phyloP scores from a whole-genome alignment of 2,329 filamentous ascomycete genomes.

The Hawksworthiomyces lignivorus region DNA sequence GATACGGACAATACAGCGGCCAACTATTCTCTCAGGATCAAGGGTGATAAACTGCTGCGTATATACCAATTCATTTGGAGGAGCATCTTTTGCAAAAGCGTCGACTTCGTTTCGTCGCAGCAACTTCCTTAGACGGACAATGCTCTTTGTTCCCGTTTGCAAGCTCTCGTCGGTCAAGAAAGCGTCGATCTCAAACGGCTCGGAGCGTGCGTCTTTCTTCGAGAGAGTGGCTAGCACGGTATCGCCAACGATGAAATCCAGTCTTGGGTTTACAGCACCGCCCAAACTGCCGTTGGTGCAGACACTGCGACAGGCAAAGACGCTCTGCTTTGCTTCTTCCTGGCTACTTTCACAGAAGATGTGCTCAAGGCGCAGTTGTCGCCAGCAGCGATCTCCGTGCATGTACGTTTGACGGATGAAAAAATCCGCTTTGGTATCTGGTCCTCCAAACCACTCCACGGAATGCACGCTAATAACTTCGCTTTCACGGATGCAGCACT shows the following conservation, averaged over 20 bases:
- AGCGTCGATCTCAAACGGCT: constrained; percentile 53
- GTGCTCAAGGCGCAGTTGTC: constrained; percentile 48
- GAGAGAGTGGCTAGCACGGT: constrained; percentile 44
- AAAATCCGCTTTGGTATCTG: constrained; percentile 40
- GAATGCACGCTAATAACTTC: constrained; percentile 51
- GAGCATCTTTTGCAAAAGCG: constrained; percentile 19
- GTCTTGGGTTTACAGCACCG: background rate
- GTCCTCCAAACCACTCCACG: constrained; percentile 49
- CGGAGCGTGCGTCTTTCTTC: constrained; percentile 31
- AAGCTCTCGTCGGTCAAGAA: constrained; percentile 20
- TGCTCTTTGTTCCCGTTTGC: constrained; percentile 2
- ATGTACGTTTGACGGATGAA: constrained; percentile 67
- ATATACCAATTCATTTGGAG: constrained; percentile 53
- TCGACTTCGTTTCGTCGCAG: constrained; percentile 39
- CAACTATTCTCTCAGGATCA: constrained; percentile 33
- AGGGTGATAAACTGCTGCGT: constrained; percentile 37
- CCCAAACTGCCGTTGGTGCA: background rate
- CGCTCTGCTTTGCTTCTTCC: background rate
- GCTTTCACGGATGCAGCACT: constrained; percentile 36
- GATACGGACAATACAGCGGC: constrained; percentile 53
- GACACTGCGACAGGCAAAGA: background rate
- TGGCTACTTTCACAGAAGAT: constrained; percentile 38
- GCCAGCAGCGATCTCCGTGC: constrained; percentile 52
- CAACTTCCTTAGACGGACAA: constrained; percentile 43
- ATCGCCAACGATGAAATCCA: constrained; percentile 43